Evolutionary conservation across 331 rosid species (phyloP).

Genomic region (Acacia pycnantha): DNA sequence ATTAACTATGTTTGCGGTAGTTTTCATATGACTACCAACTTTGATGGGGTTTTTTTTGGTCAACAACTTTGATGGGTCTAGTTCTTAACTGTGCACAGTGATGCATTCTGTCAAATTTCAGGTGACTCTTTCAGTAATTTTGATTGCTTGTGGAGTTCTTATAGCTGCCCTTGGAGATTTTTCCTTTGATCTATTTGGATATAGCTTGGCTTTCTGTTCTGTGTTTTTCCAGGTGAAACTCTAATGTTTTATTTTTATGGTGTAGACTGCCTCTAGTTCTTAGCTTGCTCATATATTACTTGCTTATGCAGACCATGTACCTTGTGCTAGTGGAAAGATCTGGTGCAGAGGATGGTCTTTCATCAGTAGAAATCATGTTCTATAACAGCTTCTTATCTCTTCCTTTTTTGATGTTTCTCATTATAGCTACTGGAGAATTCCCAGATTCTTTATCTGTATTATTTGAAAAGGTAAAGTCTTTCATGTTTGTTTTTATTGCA

Average conservation of each 20-base stretch:
- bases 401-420: conserved; percentile 87
- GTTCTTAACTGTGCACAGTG: conserved; percentile 15
- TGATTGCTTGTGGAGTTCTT: conserved; percentile 86
- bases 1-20: conserved; percentile 7
- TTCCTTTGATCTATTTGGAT: conserved; percentile 89
- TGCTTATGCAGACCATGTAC: conserved; percentile 85
- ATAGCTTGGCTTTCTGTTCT: conserved; percentile 90
- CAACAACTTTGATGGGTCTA: conserved; percentile 13
- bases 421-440: conserved; percentile 86
- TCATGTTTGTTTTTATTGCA: conserved; percentile 14
- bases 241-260: conserved; percentile 21
- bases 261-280: conserved; percentile 7
- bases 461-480: conserved; percentile 71
- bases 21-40: conserved; percentile 8
- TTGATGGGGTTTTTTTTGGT: neutral
- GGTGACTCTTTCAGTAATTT: conserved; percentile 78
- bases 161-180: conserved; percentile 94
- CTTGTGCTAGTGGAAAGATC: conserved; percentile 94
- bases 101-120: conserved; percentile 39
- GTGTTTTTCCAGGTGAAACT: conserved; percentile 85
- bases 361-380: conserved; percentile 93
- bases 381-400: conserved; percentile 90
- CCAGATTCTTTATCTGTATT: conserved; percentile 76
- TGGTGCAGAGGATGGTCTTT: conserved; percentile 93
- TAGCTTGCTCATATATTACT: conserved; percentile 29